Base-by-base conservation (phyloP, 1,284 basidiomycete species). In the Exsudoporus floridanus region DNA sequence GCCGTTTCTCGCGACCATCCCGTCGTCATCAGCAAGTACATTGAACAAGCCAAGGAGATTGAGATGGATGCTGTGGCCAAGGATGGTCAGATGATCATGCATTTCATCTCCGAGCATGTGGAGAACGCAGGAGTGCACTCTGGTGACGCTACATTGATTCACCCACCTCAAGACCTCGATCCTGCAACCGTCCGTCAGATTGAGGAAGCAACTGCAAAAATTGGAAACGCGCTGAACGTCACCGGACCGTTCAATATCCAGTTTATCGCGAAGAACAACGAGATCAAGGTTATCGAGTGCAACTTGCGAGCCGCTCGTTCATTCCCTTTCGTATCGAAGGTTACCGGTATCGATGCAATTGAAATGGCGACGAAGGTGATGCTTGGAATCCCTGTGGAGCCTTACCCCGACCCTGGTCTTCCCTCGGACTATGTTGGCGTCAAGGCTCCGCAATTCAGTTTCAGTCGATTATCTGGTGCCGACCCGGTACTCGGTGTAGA, bases 271-370 rank as follows among this genome's bases (percentile, higher is more conserved):
- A 99, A 99, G 83, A 91, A 98, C 77, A 98, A 98, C 77, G 96
- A 98, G 73, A 98, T 98, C 82, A 98, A 99, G 82, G 96, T 99
- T 64, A 99, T 99, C 70, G 96, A 99, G 73, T 99, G 96, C 76
- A 99, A 99, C 74, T 80, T 99, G 36, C 93, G 96, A 56, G 97
- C 97, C 3, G 95, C 96, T 27, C 87, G 97, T 55, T 98, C 96
- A 1, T 98, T 98, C 86, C 96, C 97, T 50, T 99, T 99, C 78
- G 96, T 99, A 40, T 96, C 93, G 35, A 99, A 99, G 76, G 95
- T 98, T 55, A 98, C 96, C 7, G 94, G 94, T 33, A 81, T 98
- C 61, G 95, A 99, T 68, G 95, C 95, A 4, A 98, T 99, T 61
- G 94, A 98, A 76, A 87, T 98, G 82, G 96, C 96, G 25, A 99